Percentiles rank a stretch among this genome's conserved stretches.
These are phyloP conservation scores for Prototheca wickerhamii DNA, from an alignment of 163 green algal genomes.

Conservation along the genomic window DNA sequence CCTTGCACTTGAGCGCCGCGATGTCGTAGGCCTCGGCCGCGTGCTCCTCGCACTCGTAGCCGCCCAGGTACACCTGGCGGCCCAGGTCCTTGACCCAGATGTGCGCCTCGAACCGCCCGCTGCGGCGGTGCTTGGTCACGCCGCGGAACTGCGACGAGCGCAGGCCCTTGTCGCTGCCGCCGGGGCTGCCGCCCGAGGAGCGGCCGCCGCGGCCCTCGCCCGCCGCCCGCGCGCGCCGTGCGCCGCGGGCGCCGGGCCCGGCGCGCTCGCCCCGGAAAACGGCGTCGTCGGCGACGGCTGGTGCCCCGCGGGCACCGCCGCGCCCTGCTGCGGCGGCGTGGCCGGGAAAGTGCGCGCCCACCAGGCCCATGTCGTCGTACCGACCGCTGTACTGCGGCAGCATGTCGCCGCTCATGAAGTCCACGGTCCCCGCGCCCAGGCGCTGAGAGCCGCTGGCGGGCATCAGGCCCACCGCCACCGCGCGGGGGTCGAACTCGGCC, in stretches of 20 bases:
- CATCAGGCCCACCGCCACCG: neutral
- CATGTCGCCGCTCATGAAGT: neutral
- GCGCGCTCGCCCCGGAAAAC: neutral
- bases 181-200: too few relatives aligned
- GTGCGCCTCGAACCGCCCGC: constrained; percentile 33
- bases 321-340: neutral
- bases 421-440: too few relatives aligned
- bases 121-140: constrained; percentile 48
- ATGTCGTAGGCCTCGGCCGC: constrained; percentile 84
- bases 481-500: neutral
- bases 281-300: neutral
- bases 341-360: neutral
- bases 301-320: neutral
- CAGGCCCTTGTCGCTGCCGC: neutral
- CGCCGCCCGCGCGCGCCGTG: neutral
- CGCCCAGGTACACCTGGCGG: constrained; percentile 76
- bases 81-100: constrained; percentile 52
- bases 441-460: too few relatives aligned
- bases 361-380: neutral
- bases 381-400: neutral
- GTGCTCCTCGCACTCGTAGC: constrained; percentile 74
- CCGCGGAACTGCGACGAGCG: constrained; percentile 34
- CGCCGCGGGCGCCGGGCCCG: neutral
- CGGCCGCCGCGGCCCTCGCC: neutral
- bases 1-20: constrained; percentile 81